Base-by-base conservation (phyloP, 805 yeast species). In the Starmerella powellii region DNA sequence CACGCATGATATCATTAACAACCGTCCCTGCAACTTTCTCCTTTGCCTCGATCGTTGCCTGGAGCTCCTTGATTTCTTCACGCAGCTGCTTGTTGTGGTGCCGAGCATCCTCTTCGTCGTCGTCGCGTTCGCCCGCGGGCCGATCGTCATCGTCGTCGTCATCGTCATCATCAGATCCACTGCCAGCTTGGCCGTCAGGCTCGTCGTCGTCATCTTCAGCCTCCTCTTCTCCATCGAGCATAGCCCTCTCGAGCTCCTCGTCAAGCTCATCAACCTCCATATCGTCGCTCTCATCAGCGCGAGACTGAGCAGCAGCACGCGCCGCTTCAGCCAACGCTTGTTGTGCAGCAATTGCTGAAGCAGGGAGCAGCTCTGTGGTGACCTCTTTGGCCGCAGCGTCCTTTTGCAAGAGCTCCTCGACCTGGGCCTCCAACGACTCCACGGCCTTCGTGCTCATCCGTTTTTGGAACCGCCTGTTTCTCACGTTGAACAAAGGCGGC, bases 361-460 rank as follows among this genome's bases (percentile, higher is more conserved):
- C 57, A 3, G 54, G 86, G 2, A 85, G 67, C 40, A 85, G 67
- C 55, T 87, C 95, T 55, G 78, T 85, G 29, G 71, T 72, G 20
- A 80, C 72, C 34, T 78, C 84, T 57, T 83, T 87, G 1, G 96
- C 94, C 45, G 80, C 86, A 30, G 73, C 82, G 58, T 88, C 98
- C 35, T 76, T 62, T 47, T 73, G 66, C 24, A 88, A 65, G 39
- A 88, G 64, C 56, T 79, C 84, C 44, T 82, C 81, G 4, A 88
- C 95, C 41, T 74, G 74, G 29, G 72, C 71, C 50, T 88, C 95
- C 6, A 85, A 76, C 48, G 76, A 77, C 44, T 84, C 82, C 56
- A 86, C 75, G 19, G 81, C 77, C 32, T 78, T 67, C 40, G 76
- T 78, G 42, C 78, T 76, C 48, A 82, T 71, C 44, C 80, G 75